Evolutionary conservation across 192 early-diverging fungal genomes (phyloP).

Genomic region (Coemansia sp.): DNA sequence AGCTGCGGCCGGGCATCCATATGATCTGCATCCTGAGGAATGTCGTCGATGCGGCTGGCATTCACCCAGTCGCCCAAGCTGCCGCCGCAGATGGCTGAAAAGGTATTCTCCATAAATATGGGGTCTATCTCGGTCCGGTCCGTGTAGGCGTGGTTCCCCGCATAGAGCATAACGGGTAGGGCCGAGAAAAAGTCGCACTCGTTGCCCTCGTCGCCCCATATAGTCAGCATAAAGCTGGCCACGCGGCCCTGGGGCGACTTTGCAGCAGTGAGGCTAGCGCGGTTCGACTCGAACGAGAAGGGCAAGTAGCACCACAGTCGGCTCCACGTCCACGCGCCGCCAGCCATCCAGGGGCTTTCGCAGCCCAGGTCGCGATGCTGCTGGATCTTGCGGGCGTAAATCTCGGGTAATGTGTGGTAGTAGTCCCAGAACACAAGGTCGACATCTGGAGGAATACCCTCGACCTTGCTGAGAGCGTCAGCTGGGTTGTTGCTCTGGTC

Average conservation of each 20-base stretch:
- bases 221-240: constrained; percentile 75
- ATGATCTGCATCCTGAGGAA: constrained; percentile 40
- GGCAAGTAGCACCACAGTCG: constrained; percentile 79
- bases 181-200: constrained; percentile 85
- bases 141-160: constrained; percentile 73
- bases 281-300: constrained; percentile 73
- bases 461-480: constrained; percentile 54
- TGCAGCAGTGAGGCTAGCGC: constrained; percentile 69
- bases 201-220: constrained; percentile 91
- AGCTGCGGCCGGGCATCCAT: constrained; percentile 57
- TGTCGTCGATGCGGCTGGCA: constrained; percentile 58
- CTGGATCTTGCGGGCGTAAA: constrained; percentile 73
- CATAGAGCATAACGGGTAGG: constrained; percentile 76
- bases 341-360: constrained; percentile 77
- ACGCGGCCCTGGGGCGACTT: constrained; percentile 60
- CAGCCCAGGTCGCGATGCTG: constrained; percentile 83
- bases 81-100: constrained; percentile 80
- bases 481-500: constrained; percentile 62
- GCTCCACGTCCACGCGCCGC: constrained; percentile 81
- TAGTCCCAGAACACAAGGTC: constrained; percentile 88
- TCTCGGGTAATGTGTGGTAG: constrained; percentile 70
- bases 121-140: constrained; percentile 60
- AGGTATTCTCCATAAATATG: constrained; percentile 56
- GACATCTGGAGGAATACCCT: constrained; percentile 60
- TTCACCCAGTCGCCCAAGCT: constrained; percentile 73